Evolutionary conservation across 345 rosid genomes (phyloP).

Genomic region (Sisymbrium irio): DNA sequence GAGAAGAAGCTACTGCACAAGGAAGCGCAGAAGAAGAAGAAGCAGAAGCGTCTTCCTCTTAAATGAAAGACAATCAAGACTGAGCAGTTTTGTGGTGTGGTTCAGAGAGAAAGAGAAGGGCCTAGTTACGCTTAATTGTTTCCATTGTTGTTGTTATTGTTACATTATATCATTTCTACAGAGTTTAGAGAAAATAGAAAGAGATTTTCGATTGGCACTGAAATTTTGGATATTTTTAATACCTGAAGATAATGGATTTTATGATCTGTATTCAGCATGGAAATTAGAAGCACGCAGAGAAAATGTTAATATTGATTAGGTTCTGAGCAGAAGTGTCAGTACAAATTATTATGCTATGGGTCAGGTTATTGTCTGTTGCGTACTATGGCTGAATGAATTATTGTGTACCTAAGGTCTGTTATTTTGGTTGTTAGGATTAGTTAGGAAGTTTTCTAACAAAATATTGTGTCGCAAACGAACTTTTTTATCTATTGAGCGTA

Average conservation of each 20-base stretch:
- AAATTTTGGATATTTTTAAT: background rate
- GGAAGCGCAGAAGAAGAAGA: conserved; percentile 32
- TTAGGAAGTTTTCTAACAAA: too few relatives aligned
- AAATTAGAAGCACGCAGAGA: background rate
- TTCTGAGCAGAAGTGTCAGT: background rate
- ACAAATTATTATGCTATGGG: too few relatives aligned
- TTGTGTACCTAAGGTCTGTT: too few relatives aligned
- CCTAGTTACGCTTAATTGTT: conserved; percentile 9
- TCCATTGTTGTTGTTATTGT: background rate
- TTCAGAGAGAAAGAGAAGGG: background rate
- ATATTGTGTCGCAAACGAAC: too few relatives aligned
- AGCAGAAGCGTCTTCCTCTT: conserved; percentile 44
- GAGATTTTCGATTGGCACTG: background rate
- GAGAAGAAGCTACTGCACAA: conserved; percentile 30
- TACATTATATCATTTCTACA: conserved; percentile 18
- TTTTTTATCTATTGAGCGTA: too few relatives aligned
- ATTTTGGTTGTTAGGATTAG: too few relatives aligned
- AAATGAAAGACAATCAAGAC: conserved; percentile 8
- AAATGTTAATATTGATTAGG: background rate
- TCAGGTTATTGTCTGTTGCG: too few relatives aligned
- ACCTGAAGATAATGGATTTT: background rate
- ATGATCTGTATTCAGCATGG: background rate
- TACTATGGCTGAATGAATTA: too few relatives aligned
- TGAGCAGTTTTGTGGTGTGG: background rate
- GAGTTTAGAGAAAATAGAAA: conserved; percentile 14